A percentile compares a stretch with the other conserved stretches of the same genome.
Evolutionary conservation across 1,139 yeast genomes (phyloP).

Genomic region (Candida frijolesensis): DNA sequence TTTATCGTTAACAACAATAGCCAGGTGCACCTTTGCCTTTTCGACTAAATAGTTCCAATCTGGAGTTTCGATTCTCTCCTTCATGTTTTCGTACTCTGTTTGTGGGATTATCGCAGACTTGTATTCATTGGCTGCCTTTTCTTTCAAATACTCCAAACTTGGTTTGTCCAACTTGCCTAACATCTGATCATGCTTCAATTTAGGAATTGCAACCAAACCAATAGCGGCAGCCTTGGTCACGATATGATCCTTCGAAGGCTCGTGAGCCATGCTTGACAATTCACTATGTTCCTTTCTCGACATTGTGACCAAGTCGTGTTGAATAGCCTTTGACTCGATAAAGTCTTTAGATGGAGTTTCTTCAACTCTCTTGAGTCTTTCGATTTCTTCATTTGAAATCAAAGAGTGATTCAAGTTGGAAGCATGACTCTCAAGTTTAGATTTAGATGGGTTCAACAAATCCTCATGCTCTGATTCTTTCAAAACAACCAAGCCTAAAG

Average conservation of each 20-base stretch:
- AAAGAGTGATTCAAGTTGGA: constrained; percentile 15
- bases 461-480: constrained; percentile 18
- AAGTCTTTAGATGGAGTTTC: constrained; percentile 13
- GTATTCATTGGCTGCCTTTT: constrained; percentile 27
- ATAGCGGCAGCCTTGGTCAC: constrained; percentile 23
- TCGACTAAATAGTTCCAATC: constrained; percentile 26
- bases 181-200: constrained; percentile 23
- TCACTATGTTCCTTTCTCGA: constrained; percentile 28
- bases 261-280: constrained; percentile 25
- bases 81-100: constrained; percentile 21
- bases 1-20: constrained; percentile 20
- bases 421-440: constrained; percentile 24
- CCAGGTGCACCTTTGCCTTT: constrained; percentile 23
- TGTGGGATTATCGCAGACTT: constrained; percentile 26
- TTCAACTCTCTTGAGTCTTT: constrained; percentile 16
- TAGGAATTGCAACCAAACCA: constrained; percentile 29
- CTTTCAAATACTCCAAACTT: constrained; percentile 29
- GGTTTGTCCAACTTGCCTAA: constrained; percentile 23
- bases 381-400: constrained; percentile 16
- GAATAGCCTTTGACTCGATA: constrained; percentile 21
- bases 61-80: constrained; percentile 23
- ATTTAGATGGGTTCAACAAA: constrained; percentile 25
- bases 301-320: constrained; percentile 24
- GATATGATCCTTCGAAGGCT: constrained; percentile 33
- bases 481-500: constrained; percentile 20